These are phyloP conservation scores for Euptelea pleiosperma DNA, from an alignment of 164 flowering plant species.

Conservation along the genomic window DNA sequence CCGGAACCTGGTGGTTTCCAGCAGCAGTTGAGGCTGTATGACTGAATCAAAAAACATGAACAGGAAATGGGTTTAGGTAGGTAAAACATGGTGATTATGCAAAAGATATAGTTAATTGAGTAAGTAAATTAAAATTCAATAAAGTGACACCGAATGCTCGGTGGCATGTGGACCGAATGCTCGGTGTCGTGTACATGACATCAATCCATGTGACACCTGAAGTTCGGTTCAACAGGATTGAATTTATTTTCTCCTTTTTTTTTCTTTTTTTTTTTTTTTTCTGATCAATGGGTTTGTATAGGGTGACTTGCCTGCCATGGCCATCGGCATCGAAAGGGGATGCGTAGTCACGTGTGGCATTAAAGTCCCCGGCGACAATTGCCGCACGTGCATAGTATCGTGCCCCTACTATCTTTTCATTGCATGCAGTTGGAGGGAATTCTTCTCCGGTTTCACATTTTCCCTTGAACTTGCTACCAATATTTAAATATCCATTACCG, in stretches of 20 bases:
- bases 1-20: conserved; percentile 42
- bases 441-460: conserved; percentile 35
- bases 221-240: no score
- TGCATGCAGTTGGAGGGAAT: conserved; percentile 39
- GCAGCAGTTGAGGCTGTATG: conserved; percentile 66
- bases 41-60: conserved; percentile 22
- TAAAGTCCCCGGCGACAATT: conserved; percentile 46
- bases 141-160: no score
- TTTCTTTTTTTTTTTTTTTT: no score
- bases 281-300: no score
- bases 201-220: no score
- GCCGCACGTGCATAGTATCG: conserved; percentile 51
- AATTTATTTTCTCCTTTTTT: no score
- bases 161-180: no score
- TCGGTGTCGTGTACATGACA: no score
- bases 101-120: no score
- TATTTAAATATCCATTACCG: not conserved
- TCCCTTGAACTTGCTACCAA: conserved; percentile 39
- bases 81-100: no score
- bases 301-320: conserved; percentile 54
- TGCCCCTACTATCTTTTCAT: conserved; percentile 53
- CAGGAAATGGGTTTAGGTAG: no score
- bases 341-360: conserved; percentile 41
- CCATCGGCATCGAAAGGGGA: conserved; percentile 69
- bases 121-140: no score